Evolutionary conservation across 1,139 yeast species (phyloP).

Genomic region (Torulaspora pretoriensis): DNA sequence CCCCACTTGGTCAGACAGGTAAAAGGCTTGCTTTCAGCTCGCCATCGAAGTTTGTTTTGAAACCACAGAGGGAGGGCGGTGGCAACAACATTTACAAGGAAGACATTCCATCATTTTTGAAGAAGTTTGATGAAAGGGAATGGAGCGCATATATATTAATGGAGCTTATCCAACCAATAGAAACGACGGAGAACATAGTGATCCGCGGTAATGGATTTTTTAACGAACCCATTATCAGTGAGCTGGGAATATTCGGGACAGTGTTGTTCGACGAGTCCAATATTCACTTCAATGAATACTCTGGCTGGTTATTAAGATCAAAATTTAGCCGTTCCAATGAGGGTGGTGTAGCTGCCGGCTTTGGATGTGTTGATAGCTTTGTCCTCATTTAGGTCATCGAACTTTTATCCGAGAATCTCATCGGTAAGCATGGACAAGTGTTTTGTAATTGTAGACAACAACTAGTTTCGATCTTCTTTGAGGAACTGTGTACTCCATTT

Average conservation of each 20-base stretch:
- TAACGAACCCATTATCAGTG: conserved; percentile 73
- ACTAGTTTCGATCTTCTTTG: conserved; percentile 4
- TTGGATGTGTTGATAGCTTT: conserved; percentile 88
- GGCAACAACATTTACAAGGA: conserved; percentile 88
- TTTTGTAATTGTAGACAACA: neutral
- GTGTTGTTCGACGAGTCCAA: conserved; percentile 65
- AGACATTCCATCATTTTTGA: conserved; percentile 72
- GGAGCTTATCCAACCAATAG: conserved; percentile 79
- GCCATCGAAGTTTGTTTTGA: conserved; percentile 74
- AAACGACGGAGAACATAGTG: conserved; percentile 61
- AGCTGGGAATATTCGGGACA: conserved; percentile 86
- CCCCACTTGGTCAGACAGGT: conserved; percentile 61
- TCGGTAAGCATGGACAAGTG: too few species aligned
- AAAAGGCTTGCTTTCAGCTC: conserved; percentile 59
- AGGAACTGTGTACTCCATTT: conserved; percentile 24
- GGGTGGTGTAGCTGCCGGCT: conserved; percentile 99
- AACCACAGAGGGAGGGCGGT: conserved; percentile 96
- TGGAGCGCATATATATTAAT: conserved; percentile 92
- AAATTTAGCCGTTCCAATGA: conserved; percentile 84
- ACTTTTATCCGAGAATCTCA: neutral
- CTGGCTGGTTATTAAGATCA: conserved; percentile 86
- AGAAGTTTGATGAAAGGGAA: conserved; percentile 55
- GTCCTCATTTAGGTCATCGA: conserved; percentile 27
- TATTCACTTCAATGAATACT: conserved; percentile 56
- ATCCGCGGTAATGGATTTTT: conserved; percentile 60